Evolutionary conservation across 2,329 filamentous ascomycete species (phyloP).

Genomic region (Ceratocystis ficicola): DNA sequence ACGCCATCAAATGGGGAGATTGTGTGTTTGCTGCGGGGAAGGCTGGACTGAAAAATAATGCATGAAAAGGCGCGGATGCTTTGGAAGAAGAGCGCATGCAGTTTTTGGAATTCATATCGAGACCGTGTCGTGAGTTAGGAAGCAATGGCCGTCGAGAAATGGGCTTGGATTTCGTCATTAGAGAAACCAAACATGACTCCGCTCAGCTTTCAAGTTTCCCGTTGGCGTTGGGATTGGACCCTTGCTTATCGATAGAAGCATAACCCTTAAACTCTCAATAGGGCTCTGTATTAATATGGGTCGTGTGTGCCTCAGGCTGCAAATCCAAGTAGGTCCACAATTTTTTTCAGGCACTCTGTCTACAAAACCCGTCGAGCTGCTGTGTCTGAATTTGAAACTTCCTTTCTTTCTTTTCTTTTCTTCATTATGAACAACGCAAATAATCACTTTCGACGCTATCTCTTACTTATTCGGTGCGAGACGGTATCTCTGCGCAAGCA

Average conservation of each 20-base stretch:
- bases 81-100: neutral
- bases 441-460: constrained; percentile 34
- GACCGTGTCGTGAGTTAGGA: neutral
- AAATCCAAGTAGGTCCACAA: neutral
- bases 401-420: constrained; percentile 27
- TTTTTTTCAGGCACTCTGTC: neutral
- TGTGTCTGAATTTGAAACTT: constrained; percentile 18
- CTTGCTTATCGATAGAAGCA: too few relatives aligned
- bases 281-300: neutral
- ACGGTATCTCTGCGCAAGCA: constrained; percentile 28
- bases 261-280: too few relatives aligned
- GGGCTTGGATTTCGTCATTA: neutral
- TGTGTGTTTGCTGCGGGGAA: neutral
- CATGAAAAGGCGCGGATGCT: neutral
- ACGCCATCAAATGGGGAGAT: neutral
- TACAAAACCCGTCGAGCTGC: neutral
- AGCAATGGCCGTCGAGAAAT: neutral
- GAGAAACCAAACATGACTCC: neutral
- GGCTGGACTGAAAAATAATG: neutral
- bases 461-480: constrained; percentile 35
- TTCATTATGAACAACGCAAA: constrained; percentile 39
- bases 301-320: neutral
- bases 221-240: neutral
- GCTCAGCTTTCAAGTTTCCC: neutral
- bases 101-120: neutral